These are phyloP conservation scores for Alternaria triticimaculans DNA, from an alignment of 2,329 filamentous ascomycete genomes.

Conservation along the genomic window DNA sequence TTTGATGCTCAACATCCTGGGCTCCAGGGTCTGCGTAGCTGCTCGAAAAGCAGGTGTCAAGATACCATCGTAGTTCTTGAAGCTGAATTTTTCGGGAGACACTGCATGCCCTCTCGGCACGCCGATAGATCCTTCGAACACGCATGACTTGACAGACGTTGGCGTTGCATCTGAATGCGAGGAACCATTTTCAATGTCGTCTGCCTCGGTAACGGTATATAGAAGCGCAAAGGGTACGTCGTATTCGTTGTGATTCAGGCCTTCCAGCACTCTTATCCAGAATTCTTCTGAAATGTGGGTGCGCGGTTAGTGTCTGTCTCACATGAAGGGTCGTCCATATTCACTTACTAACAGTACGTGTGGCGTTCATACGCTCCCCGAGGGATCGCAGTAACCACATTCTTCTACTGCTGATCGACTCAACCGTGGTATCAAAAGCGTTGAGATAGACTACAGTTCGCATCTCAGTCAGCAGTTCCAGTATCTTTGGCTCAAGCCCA, in stretches of 20 bases:
- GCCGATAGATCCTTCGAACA: conserved; percentile 42
- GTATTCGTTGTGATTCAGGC: conserved; percentile 50
- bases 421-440: conserved; percentile 48
- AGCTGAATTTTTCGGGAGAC: conserved; percentile 34
- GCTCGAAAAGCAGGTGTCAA: conserved; percentile 43
- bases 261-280: conserved; percentile 59
- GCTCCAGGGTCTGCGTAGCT: conserved; percentile 43
- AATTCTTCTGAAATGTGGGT: conserved; percentile 38
- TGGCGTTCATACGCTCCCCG: conserved; percentile 43
- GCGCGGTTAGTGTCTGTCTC: not conserved
- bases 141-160: conserved; percentile 33
- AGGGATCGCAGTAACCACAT: conserved; percentile 51
- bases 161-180: conserved; percentile 35
- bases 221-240: conserved; percentile 44
- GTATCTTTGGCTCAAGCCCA: conserved; percentile 9
- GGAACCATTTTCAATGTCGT: conserved; percentile 31
- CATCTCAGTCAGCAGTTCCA: conserved; percentile 17
- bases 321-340: not conserved
- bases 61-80: conserved; percentile 37
- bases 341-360: conserved; percentile 26
- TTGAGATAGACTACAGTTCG: conserved; percentile 31
- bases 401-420: conserved; percentile 48
- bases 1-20: conserved; percentile 32
- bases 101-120: conserved; percentile 39
- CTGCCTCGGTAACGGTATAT: conserved; percentile 40